Evolutionary conservation across 352 stramenopile genomes (phyloP), one percentile per base, ranked within the genome.

Genomic region (Phytopythium sindhum): DNA sequence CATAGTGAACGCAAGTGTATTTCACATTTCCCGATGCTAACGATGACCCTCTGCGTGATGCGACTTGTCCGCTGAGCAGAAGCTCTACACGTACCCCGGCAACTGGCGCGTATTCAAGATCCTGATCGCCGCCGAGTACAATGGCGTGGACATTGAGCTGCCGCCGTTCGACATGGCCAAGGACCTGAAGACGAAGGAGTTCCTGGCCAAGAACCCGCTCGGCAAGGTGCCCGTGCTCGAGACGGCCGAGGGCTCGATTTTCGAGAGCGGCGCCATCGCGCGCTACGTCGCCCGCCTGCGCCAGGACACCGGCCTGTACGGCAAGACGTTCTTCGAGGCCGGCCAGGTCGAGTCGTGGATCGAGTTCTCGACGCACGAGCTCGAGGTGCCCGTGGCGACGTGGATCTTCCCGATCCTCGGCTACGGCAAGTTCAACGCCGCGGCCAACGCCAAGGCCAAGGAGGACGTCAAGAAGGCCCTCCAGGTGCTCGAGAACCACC

Each of bases 81-180:
- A 90, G 68, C 84, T 97, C 24, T 96, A 94, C 80, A 91, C 90
- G 48, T 86, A 93, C 66, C 79, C 75, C 28, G 93, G 79, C 47
- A 98, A 97, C 66, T 97, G 97, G 68, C 87, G 91, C 68, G 93
- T 90, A 60, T 97, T 98, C 70, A 97, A 98, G 80, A 84, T 86
- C 60, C 85, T 98, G 23, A 97, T 99, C 75, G 94, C 95, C 28
- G 95, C 96, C 52, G 89, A 98, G 80, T 98, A 96, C 73, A 96
- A 95, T 57, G 81, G 81, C 59, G 72, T 98, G 24, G 70, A 92
- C 45, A 80, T 98, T 23, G 79, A 91, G 61, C 73, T 97, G 44
- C 80, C 84, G 37, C 74, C 74, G 50, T 95, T 97, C 66, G 73
- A 95, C 59, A 73, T 85, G 48, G 67, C 62, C 53, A 81, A 72